A percentile compares a stretch with the other conserved stretches of the same genome.
These are phyloP conservation scores for Trichoderma harzianum DNA, from an alignment of 2,329 filamentous ascomycete species.

Conservation along the genomic window DNA sequence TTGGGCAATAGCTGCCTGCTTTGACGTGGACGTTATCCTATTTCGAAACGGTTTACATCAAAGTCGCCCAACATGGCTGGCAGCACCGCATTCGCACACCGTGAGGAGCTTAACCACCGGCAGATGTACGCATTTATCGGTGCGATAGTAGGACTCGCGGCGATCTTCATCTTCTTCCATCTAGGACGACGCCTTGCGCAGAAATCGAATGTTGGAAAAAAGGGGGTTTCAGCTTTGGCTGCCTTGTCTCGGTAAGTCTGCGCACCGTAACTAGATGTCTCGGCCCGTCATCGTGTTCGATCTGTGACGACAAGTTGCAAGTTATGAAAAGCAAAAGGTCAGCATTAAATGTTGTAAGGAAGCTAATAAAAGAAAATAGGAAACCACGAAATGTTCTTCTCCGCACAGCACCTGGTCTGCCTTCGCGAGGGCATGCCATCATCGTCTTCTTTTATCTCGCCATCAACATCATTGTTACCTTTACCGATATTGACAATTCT, in stretches of 20 bases:
- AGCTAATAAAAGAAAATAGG: slow-evolving; percentile 22
- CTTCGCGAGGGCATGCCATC: slow-evolving; percentile 33
- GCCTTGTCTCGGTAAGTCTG: slow-evolving; percentile 13
- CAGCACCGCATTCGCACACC: neutral
- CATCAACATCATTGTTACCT: slow-evolving; percentile 34
- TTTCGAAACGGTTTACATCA: neutral
- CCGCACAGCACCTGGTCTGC: slow-evolving; percentile 27
- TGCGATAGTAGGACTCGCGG: slow-evolving; percentile 11
- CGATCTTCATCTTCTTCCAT: slow-evolving; percentile 17
- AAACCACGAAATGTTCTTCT: slow-evolving; percentile 28
- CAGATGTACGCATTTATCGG: slow-evolving; percentile 14
- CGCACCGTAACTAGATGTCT: neutral
- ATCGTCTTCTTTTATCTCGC: slow-evolving; percentile 30
- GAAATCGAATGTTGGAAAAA: neutral
- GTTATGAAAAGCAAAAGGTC: neutral
- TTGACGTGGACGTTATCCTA: neutral
- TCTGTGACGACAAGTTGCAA: neutral
- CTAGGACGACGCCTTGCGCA: slow-evolving; percentile 11
- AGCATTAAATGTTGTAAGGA: neutral
- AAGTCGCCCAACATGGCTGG: neutral
- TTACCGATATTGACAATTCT: slow-evolving; percentile 34
- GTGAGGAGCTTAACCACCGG: slow-evolving; percentile 1
- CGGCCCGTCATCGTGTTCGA: neutral
- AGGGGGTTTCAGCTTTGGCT: neutral
- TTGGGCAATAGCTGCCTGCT: neutral